Evolutionary conservation across 2,329 filamentous ascomycete genomes (phyloP).

Genomic region (Epichloe aotearoae): DNA sequence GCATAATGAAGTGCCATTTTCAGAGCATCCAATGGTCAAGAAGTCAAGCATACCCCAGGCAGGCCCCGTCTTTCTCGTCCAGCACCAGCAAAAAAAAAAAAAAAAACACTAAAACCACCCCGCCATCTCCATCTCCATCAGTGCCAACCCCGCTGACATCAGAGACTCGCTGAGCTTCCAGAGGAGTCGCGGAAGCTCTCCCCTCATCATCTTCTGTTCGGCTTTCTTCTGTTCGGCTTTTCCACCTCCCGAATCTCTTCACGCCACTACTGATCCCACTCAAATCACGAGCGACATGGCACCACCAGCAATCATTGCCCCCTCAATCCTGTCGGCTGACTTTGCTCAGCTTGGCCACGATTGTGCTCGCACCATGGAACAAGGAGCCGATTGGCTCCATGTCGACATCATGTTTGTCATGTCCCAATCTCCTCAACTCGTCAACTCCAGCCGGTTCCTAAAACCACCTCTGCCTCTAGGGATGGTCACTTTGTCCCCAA

Average conservation of each 20-base stretch:
- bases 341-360: conserved; percentile 80
- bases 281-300: conserved; percentile 47
- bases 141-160: conserved; percentile 7
- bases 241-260: not conserved
- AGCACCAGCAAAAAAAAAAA: not conserved
- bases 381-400: conserved; percentile 86
- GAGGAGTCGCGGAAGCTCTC: not conserved
- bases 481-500: conserved; percentile 98
- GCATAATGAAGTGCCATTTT: no score
- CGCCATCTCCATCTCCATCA: not conserved
- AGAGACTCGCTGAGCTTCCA: not conserved
- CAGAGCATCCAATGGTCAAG: no score
- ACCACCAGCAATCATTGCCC: conserved; percentile 86
- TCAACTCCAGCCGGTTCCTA: not conserved
- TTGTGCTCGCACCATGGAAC: conserved; percentile 72
- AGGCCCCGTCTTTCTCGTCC: not conserved
- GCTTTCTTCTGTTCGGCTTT: not conserved
- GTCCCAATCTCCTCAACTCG: conserved; percentile 12
- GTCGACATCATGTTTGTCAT: conserved; percentile 68
- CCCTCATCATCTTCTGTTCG: not conserved
- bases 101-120: not conserved
- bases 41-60: not conserved
- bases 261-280: not conserved
- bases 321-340: conserved; percentile 95
- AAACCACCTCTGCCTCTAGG: conserved; percentile 34